Conservation (phyloP, 257 asterid species). For the Solanum stenotomum region DNA sequence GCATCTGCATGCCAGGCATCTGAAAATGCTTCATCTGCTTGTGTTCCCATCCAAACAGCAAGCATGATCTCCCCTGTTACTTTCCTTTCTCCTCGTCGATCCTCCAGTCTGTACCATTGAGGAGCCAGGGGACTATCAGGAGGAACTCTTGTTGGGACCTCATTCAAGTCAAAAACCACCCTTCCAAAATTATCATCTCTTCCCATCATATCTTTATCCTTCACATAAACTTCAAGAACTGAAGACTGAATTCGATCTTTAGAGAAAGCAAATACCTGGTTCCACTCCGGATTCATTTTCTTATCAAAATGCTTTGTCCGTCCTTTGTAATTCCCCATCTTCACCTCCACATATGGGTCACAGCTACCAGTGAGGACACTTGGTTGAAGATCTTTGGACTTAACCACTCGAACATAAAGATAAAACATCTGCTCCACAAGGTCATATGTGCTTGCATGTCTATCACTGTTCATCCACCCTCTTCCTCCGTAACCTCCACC, state of each 20-base stretch:
- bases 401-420: slow-evolving; percentile 63
- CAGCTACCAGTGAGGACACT: slow-evolving; percentile 25
- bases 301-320: slow-evolving; percentile 40
- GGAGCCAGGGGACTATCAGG: slow-evolving; percentile 89
- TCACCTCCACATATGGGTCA: slow-evolving; percentile 68
- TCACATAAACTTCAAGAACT: slow-evolving; percentile 48
- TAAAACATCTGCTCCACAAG: slow-evolving; percentile 71
- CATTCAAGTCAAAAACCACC: slow-evolving; percentile 55
- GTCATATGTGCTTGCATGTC: slow-evolving; percentile 42
- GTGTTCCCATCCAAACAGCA: slow-evolving; percentile 74
- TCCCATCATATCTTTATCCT: slow-evolving; percentile 52
- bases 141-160: slow-evolving; percentile 64
- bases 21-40: slow-evolving; percentile 69
- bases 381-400: slow-evolving; percentile 56
- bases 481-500: slow-evolving; percentile 23
- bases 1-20: slow-evolving; percentile 88
- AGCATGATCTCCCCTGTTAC: slow-evolving; percentile 59
- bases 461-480: slow-evolving; percentile 50
- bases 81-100: slow-evolving; percentile 37
- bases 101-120: slow-evolving; percentile 68
- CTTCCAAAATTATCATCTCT: slow-evolving; percentile 51
- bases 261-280: slow-evolving; percentile 72
- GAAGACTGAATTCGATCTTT: slow-evolving; percentile 65
- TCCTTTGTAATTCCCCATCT: slow-evolving; percentile 73
- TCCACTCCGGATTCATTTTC: slow-evolving; percentile 58